Evolutionary conservation across 2,329 filamentous ascomycete species (phyloP).

Genomic region (Tricladium varicosporioides): DNA sequence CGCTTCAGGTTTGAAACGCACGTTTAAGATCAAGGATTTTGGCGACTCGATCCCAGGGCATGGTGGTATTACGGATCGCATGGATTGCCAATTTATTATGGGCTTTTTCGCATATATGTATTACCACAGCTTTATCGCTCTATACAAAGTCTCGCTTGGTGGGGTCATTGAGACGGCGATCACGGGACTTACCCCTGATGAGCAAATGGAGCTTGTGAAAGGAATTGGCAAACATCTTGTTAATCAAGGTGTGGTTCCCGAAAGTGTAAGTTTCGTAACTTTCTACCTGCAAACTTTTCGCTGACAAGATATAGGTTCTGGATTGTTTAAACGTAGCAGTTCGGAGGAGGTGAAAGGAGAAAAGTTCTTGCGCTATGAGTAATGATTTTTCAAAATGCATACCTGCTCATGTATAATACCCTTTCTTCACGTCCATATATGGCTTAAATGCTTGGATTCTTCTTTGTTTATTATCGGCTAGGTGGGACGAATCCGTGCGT

Average conservation of each 20-base stretch:
- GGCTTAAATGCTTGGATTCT: conserved; percentile 14
- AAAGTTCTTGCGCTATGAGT: conserved; percentile 24
- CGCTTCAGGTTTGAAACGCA: conserved; percentile 93
- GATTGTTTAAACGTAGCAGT: conserved; percentile 30
- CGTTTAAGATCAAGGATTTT: conserved; percentile 99
- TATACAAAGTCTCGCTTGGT: conserved; percentile 81
- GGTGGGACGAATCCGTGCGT: neutral
- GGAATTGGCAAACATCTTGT: conserved; percentile 61
- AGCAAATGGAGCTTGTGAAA: conserved; percentile 81
- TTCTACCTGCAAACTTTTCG: neutral
- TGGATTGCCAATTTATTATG: conserved; percentile 99
- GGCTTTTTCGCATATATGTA: conserved; percentile 98
- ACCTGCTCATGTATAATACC: conserved; percentile 26
- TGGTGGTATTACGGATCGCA: conserved; percentile 95
- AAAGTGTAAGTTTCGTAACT: conserved; percentile 28
- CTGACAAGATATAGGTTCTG: conserved; percentile 23
- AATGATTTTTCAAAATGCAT: conserved; percentile 24
- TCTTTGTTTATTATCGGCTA: conserved; percentile 13
- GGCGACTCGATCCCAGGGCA: conserved; percentile 97
- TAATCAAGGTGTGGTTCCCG: conserved; percentile 53
- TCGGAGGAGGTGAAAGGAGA: conserved; percentile 24
- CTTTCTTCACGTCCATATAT: conserved; percentile 21
- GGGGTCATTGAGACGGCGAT: conserved; percentile 89
- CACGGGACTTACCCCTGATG: conserved; percentile 79
- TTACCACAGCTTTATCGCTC: conserved; percentile 94